phyloP scores from a whole-genome alignment of 176 grass and related monocot species.

The Ensete glaucum region DNA sequence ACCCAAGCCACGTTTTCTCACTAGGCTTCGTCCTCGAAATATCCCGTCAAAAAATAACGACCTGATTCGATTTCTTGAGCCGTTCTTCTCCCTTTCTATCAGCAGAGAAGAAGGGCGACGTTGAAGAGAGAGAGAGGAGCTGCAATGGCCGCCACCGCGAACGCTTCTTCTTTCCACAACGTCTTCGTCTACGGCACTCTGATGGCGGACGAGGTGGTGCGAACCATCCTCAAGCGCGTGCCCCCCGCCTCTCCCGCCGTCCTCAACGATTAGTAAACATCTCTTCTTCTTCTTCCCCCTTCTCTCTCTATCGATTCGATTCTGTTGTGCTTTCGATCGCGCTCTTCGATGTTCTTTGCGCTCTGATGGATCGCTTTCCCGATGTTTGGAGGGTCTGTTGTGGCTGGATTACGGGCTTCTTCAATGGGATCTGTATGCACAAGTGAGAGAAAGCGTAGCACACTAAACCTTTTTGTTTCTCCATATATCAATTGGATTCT shows the following conservation, averaged over 20 bases:
- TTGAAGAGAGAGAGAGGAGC: background rate
- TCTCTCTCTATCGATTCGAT: background rate
- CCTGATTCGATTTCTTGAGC: no score
- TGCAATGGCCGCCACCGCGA: slow-evolving; percentile 7
- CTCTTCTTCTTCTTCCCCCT: background rate
- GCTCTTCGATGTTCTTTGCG: background rate
- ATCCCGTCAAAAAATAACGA: no score
- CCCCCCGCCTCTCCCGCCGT: slow-evolving; percentile 41
- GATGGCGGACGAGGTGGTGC: slow-evolving; percentile 66
- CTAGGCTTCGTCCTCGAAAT: no score
- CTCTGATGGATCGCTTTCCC: background rate
- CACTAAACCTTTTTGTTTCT: no score
- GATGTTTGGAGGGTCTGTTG: background rate
- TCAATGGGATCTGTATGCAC: no score
- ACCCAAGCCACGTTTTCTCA: no score
- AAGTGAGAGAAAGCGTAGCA: no score
- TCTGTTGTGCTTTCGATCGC: background rate
- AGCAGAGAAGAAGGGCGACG: no score
- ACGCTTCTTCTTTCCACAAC: slow-evolving; percentile 24
- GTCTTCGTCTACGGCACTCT: slow-evolving; percentile 88
- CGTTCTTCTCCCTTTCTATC: no score
- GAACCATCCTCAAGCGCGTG: slow-evolving; percentile 48
- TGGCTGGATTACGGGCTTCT: background rate
- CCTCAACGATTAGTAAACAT: slow-evolving; percentile 43
- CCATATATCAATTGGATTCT: background rate